A percentile compares a stretch with the other conserved stretches of the same genome.
These are phyloP conservation scores for Annulohypoxylon maeteangense DNA, from an alignment of 495 filamentous ascomycete species.

Conservation along the genomic window DNA sequence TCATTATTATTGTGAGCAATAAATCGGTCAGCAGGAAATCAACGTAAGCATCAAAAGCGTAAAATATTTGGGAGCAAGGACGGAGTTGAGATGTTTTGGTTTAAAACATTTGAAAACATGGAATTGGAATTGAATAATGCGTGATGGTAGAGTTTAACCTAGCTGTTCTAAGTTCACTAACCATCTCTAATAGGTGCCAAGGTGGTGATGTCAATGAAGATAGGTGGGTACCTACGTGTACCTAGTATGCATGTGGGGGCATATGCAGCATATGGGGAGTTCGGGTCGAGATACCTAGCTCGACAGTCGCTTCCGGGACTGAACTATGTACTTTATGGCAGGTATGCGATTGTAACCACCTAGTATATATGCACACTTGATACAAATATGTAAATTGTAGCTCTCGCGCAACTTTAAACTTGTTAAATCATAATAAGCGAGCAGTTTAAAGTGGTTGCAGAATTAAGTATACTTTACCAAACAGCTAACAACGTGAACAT, in stretches of 20 bases:
- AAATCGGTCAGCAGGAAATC: neutral
- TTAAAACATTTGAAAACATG: neutral
- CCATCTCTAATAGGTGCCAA: slow-evolving; percentile 1
- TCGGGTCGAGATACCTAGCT: slow-evolving; percentile 24
- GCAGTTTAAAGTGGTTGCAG: neutral
- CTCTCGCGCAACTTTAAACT: neutral
- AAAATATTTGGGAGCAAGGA: neutral
- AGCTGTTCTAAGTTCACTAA: slow-evolving; percentile 14
- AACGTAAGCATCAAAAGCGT: neutral
- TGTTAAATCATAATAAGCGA: neutral
- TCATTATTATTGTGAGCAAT: slow-evolving; percentile 22
- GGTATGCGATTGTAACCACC: neutral
- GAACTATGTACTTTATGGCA: neutral
- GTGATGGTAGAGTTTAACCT: neutral
- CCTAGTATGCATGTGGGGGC: slow-evolving; percentile 9
- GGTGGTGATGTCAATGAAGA: slow-evolving; percentile 41
- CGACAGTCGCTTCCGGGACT: slow-evolving; percentile 7
- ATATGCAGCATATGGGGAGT: slow-evolving; percentile 20
- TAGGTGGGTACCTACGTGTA: slow-evolving; percentile 33
- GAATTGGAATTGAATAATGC: neutral
- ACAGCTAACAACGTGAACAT: neutral
- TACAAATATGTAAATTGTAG: neutral
- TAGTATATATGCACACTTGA: neutral
- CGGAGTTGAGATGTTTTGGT: neutral
- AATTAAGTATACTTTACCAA: neutral